Evolutionary conservation across 495 filamentous ascomycete genomes (phyloP).

Genomic region (Podospora appendiculata): DNA sequence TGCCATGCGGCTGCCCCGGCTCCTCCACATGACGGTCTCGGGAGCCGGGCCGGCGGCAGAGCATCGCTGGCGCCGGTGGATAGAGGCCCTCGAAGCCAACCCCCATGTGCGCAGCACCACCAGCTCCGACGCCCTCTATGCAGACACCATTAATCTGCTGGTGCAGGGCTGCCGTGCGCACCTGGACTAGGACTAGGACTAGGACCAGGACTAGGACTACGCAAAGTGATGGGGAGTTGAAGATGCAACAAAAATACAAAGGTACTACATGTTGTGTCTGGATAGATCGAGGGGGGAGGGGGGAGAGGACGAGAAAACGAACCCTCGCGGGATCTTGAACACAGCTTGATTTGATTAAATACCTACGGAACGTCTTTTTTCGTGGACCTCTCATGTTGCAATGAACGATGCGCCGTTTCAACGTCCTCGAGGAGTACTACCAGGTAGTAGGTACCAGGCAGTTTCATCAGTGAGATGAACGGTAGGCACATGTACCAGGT

Average conservation of each 20-base stretch:
- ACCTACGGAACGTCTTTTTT: too few species aligned
- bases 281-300: not conserved
- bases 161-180: constrained; percentile 23
- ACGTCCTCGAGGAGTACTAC: too few species aligned
- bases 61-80: constrained; percentile 68
- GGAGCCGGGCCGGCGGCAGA: constrained; percentile 40
- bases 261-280: too few species aligned
- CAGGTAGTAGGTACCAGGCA: too few species aligned
- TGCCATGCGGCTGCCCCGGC: constrained; percentile 65
- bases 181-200: not conserved
- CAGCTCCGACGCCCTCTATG: constrained; percentile 64
- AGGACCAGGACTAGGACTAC: not conserved
- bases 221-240: not conserved
- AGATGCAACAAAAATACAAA: too few species aligned
- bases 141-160: constrained; percentile 61
- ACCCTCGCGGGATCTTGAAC: too few species aligned
- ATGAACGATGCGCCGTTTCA: too few species aligned
- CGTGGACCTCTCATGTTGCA: too few species aligned
- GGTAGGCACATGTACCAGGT: too few species aligned
- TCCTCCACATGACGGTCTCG: constrained; percentile 65
- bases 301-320: too few species aligned
- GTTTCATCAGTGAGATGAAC: too few species aligned
- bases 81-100: constrained; percentile 72
- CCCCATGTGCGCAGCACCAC: constrained; percentile 70
- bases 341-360: too few species aligned